Evolutionary conservation across 2,329 filamentous ascomycete genomes (phyloP).

Genomic region (Lomentospora prolificans): DNA sequence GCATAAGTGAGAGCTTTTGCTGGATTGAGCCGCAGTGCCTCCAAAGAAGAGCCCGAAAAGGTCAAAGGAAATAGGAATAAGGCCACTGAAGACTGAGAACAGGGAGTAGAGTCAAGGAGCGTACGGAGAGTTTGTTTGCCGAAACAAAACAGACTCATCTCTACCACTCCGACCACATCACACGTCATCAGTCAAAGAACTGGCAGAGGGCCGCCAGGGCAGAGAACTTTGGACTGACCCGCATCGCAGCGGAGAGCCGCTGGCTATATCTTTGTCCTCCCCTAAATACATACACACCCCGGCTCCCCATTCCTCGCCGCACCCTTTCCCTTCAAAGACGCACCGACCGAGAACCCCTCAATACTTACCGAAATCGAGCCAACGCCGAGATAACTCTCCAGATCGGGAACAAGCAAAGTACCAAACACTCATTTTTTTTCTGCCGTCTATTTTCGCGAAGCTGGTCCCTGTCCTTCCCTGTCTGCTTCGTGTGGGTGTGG

Average conservation of each 20-base stretch:
- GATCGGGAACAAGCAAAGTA: neutral
- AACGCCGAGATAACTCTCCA: neutral
- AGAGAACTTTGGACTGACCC: no score
- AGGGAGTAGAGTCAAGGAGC: neutral
- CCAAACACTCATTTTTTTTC: no score
- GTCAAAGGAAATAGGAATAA: neutral
- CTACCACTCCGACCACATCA: neutral
- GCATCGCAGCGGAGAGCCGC: no score
- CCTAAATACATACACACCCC: no score
- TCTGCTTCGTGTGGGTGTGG: no score
- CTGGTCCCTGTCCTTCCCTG: no score
- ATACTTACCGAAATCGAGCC: neutral
- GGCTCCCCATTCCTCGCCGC: no score
- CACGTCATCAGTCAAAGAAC: neutral
- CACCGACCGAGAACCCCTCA: no score
- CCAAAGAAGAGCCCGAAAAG: neutral
- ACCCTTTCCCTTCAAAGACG: no score
- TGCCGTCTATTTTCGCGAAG: no score
- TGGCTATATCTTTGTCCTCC: no score
- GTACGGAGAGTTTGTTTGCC: neutral
- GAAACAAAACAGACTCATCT: neutral
- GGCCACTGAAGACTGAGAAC: neutral
- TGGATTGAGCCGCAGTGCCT: no score
- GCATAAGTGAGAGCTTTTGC: neutral
- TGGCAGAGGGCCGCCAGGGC: neutral